Conservation (phyloP, 768 basidiomycete genomes). For the Phylloporus arenicola region DNA sequence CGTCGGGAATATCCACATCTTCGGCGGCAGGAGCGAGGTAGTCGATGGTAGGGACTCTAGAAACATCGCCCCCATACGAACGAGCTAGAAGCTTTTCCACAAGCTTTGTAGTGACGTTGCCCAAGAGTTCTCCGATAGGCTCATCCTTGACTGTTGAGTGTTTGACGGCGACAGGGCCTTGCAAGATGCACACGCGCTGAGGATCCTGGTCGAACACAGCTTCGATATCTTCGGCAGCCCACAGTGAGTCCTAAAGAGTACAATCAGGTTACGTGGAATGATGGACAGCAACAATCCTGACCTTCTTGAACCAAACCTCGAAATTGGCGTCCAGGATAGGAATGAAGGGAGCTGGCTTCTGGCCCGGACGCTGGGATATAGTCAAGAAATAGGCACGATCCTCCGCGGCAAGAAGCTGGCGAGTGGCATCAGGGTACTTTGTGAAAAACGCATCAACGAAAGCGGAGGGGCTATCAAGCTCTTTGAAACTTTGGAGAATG, state of each 20-base stretch:
- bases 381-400: conserved; percentile 95
- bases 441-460: conserved; percentile 83
- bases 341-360: conserved; percentile 98
- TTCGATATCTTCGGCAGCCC: conserved; percentile 97
- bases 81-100: conserved; percentile 72
- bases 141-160: conserved; percentile 86
- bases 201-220: conserved; percentile 99
- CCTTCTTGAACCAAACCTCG: conserved; percentile 99
- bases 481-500: conserved; percentile 73
- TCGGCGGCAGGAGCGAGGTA: conserved; percentile 65
- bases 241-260: conserved; percentile 75
- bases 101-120: conserved; percentile 76
- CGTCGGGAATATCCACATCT: conserved; percentile 32
- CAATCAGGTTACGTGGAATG: conserved; percentile 6
- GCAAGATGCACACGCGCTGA: conserved; percentile 94
- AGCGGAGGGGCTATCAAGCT: conserved; percentile 74
- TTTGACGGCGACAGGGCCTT: conserved; percentile 93
- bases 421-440: conserved; percentile 73
- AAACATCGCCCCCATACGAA: conserved; percentile 71
- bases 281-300: conserved; percentile 26
- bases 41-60: conserved; percentile 72
- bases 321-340: conserved; percentile 90
- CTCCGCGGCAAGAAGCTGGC: conserved; percentile 86
- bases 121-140: conserved; percentile 88
- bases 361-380: conserved; percentile 91